Evolutionary conservation across 768 basidiomycete species (phyloP).

Genomic region (Lactarius vividus): DNA sequence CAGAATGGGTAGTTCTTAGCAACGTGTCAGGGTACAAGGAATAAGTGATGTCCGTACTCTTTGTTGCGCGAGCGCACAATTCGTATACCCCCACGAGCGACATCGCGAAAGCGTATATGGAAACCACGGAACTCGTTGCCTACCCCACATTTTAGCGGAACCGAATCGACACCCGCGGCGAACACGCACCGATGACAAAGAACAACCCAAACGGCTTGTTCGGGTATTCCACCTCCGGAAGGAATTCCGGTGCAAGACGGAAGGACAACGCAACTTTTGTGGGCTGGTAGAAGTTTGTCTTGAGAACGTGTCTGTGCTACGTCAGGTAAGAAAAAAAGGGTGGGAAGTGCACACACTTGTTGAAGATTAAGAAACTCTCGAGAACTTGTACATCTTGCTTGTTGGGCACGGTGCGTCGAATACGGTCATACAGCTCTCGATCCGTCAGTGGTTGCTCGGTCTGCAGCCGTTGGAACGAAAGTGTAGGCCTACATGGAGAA

Average conservation of each 20-base stretch:
- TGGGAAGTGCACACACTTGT: slow-evolving; percentile 57
- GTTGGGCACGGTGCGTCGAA: slow-evolving; percentile 79
- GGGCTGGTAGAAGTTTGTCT: slow-evolving; percentile 98
- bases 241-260: slow-evolving; percentile 88
- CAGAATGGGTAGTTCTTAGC: slow-evolving; percentile 3
- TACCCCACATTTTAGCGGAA: slow-evolving; percentile 25
- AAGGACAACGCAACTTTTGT: slow-evolving; percentile 97
- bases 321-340: not conserved
- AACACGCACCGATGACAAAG: slow-evolving; percentile 73
- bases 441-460: slow-evolving; percentile 81
- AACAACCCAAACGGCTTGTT: slow-evolving; percentile 93
- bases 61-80: slow-evolving; percentile 95
- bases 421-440: slow-evolving; percentile 81
- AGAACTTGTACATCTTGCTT: slow-evolving; percentile 94
- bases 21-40: not conserved
- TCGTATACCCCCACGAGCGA: slow-evolving; percentile 96
- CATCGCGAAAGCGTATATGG: slow-evolving; percentile 95
- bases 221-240: slow-evolving; percentile 95
- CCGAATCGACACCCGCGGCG: not conserved
- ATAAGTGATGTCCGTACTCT: slow-evolving; percentile 50
- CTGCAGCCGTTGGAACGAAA: slow-evolving; percentile 93
- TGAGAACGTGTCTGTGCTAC: slow-evolving; percentile 70
- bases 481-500: slow-evolving; percentile 67
- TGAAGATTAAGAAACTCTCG: slow-evolving; percentile 93
- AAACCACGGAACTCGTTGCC: slow-evolving; percentile 91